Evolutionary conservation across 768 basidiomycete genomes (phyloP), one percentile per base, ranked within the genome.

Genomic region (Hysterangium stoloniferum): DNA sequence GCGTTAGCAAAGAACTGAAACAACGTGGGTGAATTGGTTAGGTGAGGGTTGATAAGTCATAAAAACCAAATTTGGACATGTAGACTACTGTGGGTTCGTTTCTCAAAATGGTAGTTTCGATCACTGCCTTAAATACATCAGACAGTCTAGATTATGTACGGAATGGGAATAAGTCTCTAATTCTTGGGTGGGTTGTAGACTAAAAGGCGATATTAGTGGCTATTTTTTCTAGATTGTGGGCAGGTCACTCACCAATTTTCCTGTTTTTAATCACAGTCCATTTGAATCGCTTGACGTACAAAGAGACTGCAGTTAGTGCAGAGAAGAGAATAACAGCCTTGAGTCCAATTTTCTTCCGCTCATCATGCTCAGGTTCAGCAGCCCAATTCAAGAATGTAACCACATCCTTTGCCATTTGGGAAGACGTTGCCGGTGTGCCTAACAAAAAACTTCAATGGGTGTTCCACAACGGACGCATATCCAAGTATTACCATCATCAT

Each of bases 331-430:
- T 93, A 59, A 94, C 81, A 19, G 92, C 94, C 71, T 97, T 94
- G 67, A 98, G 73, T 57, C 96, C 95, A 64, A 84, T 84, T 78
- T 91, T 93, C 77, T 99, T 98, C 66, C 96, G 78, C 65, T 94
- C 86, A 63, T 99, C 96, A 61, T 94, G 88, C 66, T 99, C 96
- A 27, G 96, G 96, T 67, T 99, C 96, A 52, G 96, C 80, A 15
- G 95, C 90, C 94, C 94, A 98, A 71, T 81, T 82, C 44, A 98
- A 71, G 84, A 98, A 97, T 2, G 87, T 90, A 40, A 80, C 79
- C 48, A 99, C 93, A 63, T 99, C 96, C 77, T 98, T 99, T 59
- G 96, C 95, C 95, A 99, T 94, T 67, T 99, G 96, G 4, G 91
- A 88, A 5, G 92, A 84, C 42, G 96, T 99, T 11, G 95, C 90